phyloP scores from a whole-genome alignment of 2,329 filamentous ascomycete species.

The Ceratocystis cacaofunesta region DNA sequence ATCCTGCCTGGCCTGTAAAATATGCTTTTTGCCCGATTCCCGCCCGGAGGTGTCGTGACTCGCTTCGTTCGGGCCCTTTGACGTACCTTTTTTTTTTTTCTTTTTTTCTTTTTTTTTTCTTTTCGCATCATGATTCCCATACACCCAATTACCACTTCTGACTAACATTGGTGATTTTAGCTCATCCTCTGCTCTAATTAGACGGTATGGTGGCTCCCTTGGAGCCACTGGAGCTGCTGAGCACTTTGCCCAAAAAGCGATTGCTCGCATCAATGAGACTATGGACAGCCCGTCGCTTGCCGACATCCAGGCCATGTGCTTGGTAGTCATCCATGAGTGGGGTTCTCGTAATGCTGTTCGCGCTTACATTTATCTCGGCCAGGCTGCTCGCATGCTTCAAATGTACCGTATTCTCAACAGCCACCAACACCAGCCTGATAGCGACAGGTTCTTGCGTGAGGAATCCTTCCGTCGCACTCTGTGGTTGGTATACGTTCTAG shows the following conservation, averaged over 20 bases:
- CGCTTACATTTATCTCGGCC: constrained; percentile 47
- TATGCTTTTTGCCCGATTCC: neutral
- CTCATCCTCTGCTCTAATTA: constrained; percentile 41
- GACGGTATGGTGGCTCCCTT: constrained; percentile 40
- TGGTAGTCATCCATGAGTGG: constrained; percentile 49
- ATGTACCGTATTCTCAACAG: constrained; percentile 47
- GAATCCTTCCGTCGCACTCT: constrained; percentile 46
- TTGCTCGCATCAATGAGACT: constrained; percentile 41
- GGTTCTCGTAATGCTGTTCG: constrained; percentile 46
- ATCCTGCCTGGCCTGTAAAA: neutral
- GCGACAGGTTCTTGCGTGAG: constrained; percentile 46
- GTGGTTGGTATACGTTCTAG: constrained; percentile 48
- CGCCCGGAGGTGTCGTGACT: neutral
- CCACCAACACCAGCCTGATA: constrained; percentile 35
- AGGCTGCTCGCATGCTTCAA: constrained; percentile 49
- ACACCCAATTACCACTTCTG: neutral
- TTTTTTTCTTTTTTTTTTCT: no score
- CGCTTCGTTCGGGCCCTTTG: neutral
- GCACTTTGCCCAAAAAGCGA: constrained; percentile 43
- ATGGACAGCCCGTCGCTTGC: constrained; percentile 44
- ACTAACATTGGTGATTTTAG: constrained; percentile 23
- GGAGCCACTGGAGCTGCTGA: constrained; percentile 40
- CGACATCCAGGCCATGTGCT: constrained; percentile 46
- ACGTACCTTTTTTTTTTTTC: neutral
- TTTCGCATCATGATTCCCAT: neutral